Conservation (phyloP, 1,139 yeast species). For the Williopsis jadinii region DNA sequence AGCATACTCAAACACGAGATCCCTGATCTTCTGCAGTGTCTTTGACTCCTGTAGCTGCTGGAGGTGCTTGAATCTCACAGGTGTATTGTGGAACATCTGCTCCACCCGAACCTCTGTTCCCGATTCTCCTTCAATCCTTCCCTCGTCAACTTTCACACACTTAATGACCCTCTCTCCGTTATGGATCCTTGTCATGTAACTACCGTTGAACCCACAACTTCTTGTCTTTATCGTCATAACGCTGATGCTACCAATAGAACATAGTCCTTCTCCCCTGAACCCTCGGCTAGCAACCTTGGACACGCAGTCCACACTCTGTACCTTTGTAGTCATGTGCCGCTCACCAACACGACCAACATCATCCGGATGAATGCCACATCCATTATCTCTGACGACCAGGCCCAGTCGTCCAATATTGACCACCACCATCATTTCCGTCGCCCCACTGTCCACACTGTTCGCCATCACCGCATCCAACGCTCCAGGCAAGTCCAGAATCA, state of each 20-base stretch:
- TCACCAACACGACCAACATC: slow-evolving; percentile 40
- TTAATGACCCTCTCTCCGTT: slow-evolving; percentile 5
- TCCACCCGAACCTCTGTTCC: slow-evolving; percentile 49
- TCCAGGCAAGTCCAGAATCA: slow-evolving; percentile 20
- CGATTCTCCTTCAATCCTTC: slow-evolving; percentile 7
- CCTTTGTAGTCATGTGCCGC: slow-evolving; percentile 42
- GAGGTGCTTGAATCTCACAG: slow-evolving; percentile 44
- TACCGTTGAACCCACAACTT: slow-evolving; percentile 16
- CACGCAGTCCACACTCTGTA: slow-evolving; percentile 25
- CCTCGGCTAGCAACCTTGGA: slow-evolving; percentile 25
- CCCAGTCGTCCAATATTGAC: slow-evolving; percentile 34
- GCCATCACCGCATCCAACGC: slow-evolving; percentile 39
- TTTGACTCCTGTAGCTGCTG: slow-evolving; percentile 20
- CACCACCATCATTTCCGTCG: slow-evolving; percentile 33
- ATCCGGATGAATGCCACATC: slow-evolving; percentile 44
- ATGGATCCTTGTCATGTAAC: slow-evolving; percentile 7
- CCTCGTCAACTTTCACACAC: slow-evolving; percentile 8
- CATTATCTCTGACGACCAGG: slow-evolving; percentile 45
- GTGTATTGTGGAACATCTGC: slow-evolving; percentile 45
- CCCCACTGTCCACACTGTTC: slow-evolving; percentile 50
- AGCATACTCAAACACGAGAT: slow-evolving; percentile 29
- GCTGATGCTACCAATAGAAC: slow-evolving; percentile 32
- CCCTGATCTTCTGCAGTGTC: slow-evolving; percentile 28
- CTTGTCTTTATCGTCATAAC: slow-evolving; percentile 34
- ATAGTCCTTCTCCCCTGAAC: slow-evolving; percentile 42